Evolutionary conservation across 306 rosid genomes (phyloP).

Genomic region (Gleditsia sinensis): DNA sequence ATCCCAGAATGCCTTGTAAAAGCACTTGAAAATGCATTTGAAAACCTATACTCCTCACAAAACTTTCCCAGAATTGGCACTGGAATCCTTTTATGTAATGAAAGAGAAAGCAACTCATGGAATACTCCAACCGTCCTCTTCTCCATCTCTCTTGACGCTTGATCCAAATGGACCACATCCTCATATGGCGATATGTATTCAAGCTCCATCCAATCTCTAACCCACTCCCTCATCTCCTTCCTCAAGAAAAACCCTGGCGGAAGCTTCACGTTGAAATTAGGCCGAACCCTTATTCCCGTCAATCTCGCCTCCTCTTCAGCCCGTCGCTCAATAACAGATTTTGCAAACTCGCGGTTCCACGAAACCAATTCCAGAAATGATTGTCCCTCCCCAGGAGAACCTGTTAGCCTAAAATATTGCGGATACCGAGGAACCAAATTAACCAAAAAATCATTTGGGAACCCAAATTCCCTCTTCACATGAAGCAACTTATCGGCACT

Average conservation of each 20-base stretch:
- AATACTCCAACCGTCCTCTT: conserved; percentile 52
- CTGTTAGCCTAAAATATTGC: conserved; percentile 66
- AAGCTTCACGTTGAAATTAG: conserved; percentile 70
- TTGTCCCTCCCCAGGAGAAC: conserved; percentile 67
- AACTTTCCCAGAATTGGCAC: conserved; percentile 84
- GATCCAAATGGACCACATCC: conserved; percentile 64
- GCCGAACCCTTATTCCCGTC: conserved; percentile 70
- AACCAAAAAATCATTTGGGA: conserved; percentile 81
- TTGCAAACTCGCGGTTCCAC: conserved; percentile 72
- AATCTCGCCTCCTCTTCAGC: conserved; percentile 66
- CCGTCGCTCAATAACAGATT: conserved; percentile 75
- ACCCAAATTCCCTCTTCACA: conserved; percentile 88
- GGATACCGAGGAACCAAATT: conserved; percentile 78
- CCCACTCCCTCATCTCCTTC: conserved; percentile 93
- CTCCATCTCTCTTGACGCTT: conserved; percentile 67
- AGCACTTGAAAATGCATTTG: conserved; percentile 66
- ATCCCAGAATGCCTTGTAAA: conserved; percentile 88
- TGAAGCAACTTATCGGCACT: conserved; percentile 81
- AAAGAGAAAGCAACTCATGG: conserved; percentile 64
- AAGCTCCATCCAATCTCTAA: conserved; percentile 92
- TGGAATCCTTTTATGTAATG: conserved; percentile 70
- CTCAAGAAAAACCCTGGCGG: conserved; percentile 72
- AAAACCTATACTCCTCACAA: conserved; percentile 74
- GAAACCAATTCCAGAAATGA: conserved; percentile 71
- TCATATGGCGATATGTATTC: conserved; percentile 74